Evolutionary conservation across 2,329 filamentous ascomycete genomes (phyloP).

Genomic region (Dactylellina sp.): DNA sequence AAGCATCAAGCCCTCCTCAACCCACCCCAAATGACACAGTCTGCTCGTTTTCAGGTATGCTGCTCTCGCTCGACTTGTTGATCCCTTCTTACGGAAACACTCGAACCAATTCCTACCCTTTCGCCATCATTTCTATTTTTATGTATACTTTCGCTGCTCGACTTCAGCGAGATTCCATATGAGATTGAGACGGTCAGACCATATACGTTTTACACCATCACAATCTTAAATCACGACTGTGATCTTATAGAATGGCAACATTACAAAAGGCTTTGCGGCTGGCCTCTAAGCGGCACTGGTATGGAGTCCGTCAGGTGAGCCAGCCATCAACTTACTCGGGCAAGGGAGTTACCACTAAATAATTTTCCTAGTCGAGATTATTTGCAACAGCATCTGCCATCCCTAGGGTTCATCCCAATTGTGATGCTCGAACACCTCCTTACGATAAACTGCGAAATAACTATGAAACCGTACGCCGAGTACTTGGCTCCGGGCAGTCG

Average conservation of each 20-base stretch:
- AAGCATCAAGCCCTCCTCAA: not conserved
- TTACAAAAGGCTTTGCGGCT: conserved; percentile 21
- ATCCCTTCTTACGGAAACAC: too few species aligned
- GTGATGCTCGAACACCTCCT: conserved; percentile 75
- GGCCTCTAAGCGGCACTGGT: not conserved
- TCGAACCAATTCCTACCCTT: too few species aligned
- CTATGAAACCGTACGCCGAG: conserved; percentile 78
- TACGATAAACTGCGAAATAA: conserved; percentile 84
- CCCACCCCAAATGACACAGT: not conserved
- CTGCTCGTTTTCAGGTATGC: conserved; percentile 1
- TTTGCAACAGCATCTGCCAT: conserved; percentile 41
- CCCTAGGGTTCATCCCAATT: conserved; percentile 61
- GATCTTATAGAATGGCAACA: conserved; percentile 13
- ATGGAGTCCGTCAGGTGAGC: conserved; percentile 23
- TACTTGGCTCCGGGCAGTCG: conserved; percentile 73
- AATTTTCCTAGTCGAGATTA: conserved; percentile 26
- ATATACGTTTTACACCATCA: not conserved
- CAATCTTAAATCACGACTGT: too few species aligned
- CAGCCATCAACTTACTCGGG: not conserved
- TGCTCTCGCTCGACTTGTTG: conserved; percentile 8
- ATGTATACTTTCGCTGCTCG: too few species aligned
- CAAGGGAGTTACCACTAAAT: conserved; percentile 1
- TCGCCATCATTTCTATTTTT: too few species aligned
- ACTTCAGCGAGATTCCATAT: too few species aligned
- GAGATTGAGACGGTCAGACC: too few species aligned